Evolutionary conservation across 1,284 basidiomycete species (phyloP).

Genomic region (Rhizoctonia solani): DNA sequence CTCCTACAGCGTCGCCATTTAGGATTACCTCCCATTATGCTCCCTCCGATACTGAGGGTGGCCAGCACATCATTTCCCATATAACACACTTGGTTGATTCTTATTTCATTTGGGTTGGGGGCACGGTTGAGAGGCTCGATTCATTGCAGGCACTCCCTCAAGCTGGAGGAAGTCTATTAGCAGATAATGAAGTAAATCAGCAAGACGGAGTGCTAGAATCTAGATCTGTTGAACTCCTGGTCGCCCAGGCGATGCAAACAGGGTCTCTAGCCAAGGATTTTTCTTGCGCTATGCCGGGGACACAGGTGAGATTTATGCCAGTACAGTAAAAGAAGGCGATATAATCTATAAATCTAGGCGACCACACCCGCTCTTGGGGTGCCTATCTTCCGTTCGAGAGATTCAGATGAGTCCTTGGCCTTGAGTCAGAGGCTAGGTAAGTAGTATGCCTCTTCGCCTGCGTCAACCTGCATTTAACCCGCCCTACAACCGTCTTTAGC

Average conservation of each 20-base stretch:
- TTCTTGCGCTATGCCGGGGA: conserved; percentile 80
- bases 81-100: conserved; percentile 70
- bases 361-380: conserved; percentile 60
- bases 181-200: conserved; percentile 28
- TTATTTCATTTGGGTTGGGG: conserved; percentile 82
- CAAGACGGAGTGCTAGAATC: conserved; percentile 39
- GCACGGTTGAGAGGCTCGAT: conserved; percentile 45
- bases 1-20: not conserved
- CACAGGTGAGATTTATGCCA: conserved; percentile 47
- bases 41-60: conserved; percentile 10
- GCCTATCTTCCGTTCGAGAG: conserved; percentile 65
- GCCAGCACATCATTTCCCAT: conserved; percentile 64
- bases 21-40: conserved; percentile 30
- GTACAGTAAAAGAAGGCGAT: not conserved
- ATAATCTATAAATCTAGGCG: conserved; percentile 41
- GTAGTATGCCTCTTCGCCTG: conserved; percentile 37
- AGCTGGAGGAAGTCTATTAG: not conserved
- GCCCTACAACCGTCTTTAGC: conserved; percentile 49
- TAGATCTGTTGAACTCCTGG: conserved; percentile 49
- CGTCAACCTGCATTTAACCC: not conserved
- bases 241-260: conserved; percentile 53
- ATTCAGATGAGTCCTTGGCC: conserved; percentile 65
- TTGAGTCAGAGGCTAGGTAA: conserved; percentile 82
- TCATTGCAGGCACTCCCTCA: not conserved
- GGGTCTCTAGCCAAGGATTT: conserved; percentile 74